Evolutionary conservation across 2,329 filamentous ascomycete species (phyloP).

Genomic region (Ceratocystis cubensis): DNA sequence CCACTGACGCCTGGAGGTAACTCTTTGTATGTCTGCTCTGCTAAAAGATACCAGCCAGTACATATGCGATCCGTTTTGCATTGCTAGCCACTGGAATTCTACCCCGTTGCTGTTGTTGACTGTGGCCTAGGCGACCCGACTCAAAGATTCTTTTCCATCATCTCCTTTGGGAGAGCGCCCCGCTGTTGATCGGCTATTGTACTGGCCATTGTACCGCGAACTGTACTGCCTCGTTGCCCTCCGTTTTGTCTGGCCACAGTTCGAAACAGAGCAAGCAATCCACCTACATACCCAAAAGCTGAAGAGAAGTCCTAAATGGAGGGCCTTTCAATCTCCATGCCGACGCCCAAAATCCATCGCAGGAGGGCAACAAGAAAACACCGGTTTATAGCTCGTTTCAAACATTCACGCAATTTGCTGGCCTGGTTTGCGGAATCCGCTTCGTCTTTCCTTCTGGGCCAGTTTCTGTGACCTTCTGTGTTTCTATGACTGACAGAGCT

Average conservation of each 20-base stretch:
- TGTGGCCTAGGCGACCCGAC: constrained; percentile 11
- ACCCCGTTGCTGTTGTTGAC: constrained; percentile 9
- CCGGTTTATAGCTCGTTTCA: neutral
- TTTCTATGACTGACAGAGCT: neutral
- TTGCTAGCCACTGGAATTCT: constrained; percentile 5
- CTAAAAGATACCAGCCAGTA: neutral
- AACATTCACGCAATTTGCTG: neutral
- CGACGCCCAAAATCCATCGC: constrained; percentile 3
- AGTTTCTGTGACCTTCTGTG: neutral
- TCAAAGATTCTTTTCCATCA: neutral
- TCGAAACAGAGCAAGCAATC: constrained; percentile 7
- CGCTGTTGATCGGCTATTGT: neutral
- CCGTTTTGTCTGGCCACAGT: neutral
- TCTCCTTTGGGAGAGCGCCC: constrained; percentile 7
- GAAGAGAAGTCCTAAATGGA: neutral
- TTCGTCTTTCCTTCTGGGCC: neutral
- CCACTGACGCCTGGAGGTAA: neutral
- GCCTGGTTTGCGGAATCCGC: neutral
- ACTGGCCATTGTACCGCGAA: too few species aligned
- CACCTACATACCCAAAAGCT: neutral
- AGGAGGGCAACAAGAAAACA: constrained; percentile 6
- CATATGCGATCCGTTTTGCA: neutral
- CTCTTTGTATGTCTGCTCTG: neutral
- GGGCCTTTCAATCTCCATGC: constrained; percentile 3
- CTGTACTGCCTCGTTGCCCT: neutral